Base-by-base conservation (phyloP, 257 asterid species). In the Fraxinus anomala region DNA sequence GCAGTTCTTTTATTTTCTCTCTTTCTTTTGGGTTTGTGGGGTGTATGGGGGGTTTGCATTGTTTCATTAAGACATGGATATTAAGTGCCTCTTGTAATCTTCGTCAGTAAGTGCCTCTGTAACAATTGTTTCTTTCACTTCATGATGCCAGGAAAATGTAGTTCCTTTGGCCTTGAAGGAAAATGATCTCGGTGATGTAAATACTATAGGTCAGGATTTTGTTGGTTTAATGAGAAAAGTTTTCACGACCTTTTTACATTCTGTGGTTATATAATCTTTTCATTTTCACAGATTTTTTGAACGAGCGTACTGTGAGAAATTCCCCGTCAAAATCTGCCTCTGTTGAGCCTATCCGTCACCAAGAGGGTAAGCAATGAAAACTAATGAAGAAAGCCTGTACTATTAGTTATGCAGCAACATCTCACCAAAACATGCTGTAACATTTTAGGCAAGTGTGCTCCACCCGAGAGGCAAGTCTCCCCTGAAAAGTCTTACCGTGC, bases 401-500 rank as follows among this genome's bases (percentile, higher is more conserved):
- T 88, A 85, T 81, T 79, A 80, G 83, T 79, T 83, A 78, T 80
- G 86, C 84, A 42, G 92, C 81, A 73, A 79, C 80, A 81, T 89
- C 94, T 89, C 85, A 89, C 91, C 84, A 76, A 47, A 40, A 79
- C 82, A 77, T 80, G 90, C 87, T 81, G 82, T 90, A 74, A 86
- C 88, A 78, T 87, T 86, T 74, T 89, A 90, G 96, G 91, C 87
- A 94, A 87, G 90, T 78, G 85, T 76, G 87, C 84, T 86, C 92
- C 85, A 70, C 81, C 86, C 40, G 97, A 89, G 72, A 88, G 94
- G 90, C 89, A 79, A 79, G 94, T 86, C 83, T 90, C 97, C 86
- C 96, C 97, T 70, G 94, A 87, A 34, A 92, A 88, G 89, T 90
- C 74, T 56, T 92, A 92, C 85, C 91, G 97, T 23, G 97, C 97